Conservation (phyloP, 139 green algal genomes). For the Mesotaenium endlicherianum region DNA sequence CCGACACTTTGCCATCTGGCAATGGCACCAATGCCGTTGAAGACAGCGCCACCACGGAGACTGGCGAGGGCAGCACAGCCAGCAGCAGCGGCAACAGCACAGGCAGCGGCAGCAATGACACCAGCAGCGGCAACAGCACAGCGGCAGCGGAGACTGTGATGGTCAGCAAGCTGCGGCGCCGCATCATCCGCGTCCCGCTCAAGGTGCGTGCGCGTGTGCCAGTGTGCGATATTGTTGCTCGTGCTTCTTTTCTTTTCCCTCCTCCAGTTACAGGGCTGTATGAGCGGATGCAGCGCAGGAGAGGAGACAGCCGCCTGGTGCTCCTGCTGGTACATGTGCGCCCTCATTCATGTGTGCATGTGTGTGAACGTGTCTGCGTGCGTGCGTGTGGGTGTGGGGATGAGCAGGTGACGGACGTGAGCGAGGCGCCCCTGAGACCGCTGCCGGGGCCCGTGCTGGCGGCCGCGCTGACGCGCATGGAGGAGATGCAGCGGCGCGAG, state of each 20-base stretch:
- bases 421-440: neutral
- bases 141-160: slow-evolving; percentile 4
- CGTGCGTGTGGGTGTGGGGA: neutral
- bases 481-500: slow-evolving; percentile 18
- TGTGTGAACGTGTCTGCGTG: neutral
- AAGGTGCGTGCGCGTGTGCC: slow-evolving; percentile 16
- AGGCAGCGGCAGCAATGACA: neutral
- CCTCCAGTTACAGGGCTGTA: neutral
- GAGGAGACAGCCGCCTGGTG: neutral
- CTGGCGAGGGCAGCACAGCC: neutral
- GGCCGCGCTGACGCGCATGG: slow-evolving; percentile 14
- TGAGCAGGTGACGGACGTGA: slow-evolving; percentile 17
- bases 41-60: neutral
- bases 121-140: neutral
- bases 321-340: no score
- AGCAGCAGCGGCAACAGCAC: neutral
- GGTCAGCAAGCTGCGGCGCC: slow-evolving; percentile 45
- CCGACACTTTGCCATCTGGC: neutral
- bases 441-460: slow-evolving; percentile 18
- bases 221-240: neutral
- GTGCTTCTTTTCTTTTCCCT: neutral
- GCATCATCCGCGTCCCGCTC: slow-evolving; percentile 30
- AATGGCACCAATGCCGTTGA: neutral
- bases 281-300: neutral
- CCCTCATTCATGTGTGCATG: neutral